Base-by-base conservation (phyloP, 2,329 filamentous ascomycete genomes). In the Penicillium hordei region DNA sequence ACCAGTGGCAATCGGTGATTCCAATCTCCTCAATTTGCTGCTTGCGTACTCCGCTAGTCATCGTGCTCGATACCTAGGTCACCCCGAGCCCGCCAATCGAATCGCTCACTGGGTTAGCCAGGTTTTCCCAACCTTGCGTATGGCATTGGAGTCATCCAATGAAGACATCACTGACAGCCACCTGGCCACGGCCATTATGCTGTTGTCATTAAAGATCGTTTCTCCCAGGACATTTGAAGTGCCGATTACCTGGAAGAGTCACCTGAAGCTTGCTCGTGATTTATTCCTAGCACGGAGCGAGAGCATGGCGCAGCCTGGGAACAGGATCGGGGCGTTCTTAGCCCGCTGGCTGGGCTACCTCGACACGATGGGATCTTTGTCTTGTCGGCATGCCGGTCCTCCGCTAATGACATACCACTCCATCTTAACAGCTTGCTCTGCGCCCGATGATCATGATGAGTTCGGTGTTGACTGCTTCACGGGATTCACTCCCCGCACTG, bases 11-110 rank as follows among this genome's bases (percentile, higher is more conserved):
- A 72, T 79, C 48, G 70, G 72, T 58, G 70, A 71, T 51, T 62
- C 65, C 3, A 88, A 91, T 66, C 82, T 95, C 1, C 80, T 95
- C 52, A 89, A 90, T 63, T 78, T 95, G 33, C 79, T 94, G 48
- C 81, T 95, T 25, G 88, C 91, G 21, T 95, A 92, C 72, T 91
- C 89, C 65, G 91, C 91, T n/a, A 90, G 87, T 29, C 91, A 95
- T 71, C 85, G 90, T 55, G 89, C 91, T 10, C 85, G 88, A 44
- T 83, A 93, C 33, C 78, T 94, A 21, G 83, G 84, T 33, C 89
- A 93, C 61, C 82, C 83, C 0, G 90, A 93, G 70, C 91, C 91
- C 6, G 83, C 82, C 7, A 89, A 88, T 69, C 85, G 91, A 23
- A 94, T 95, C 62, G 90, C 90, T 2, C 79, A 85, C 39, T 94